Evolutionary conservation across 352 stramenopile genomes (phyloP).

Genomic region (Phytophthora tubulina): DNA sequence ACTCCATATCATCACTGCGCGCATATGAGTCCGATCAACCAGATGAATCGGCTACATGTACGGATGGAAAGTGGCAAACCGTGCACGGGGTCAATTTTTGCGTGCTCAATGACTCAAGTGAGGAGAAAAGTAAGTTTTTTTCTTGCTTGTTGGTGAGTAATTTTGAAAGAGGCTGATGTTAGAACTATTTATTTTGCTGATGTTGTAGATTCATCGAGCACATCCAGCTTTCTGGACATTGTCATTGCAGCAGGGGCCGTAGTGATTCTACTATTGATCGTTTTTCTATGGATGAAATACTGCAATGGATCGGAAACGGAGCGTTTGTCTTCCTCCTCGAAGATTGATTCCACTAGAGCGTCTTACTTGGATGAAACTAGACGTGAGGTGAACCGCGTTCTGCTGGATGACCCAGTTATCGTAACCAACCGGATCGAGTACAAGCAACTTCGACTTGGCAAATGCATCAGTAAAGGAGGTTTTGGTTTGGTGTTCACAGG

Average conservation of each 20-base stretch:
- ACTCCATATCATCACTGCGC: slow-evolving; percentile 22
- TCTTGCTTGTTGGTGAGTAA: not conserved
- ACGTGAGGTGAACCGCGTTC: slow-evolving; percentile 20
- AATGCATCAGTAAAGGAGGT: slow-evolving; percentile 44
- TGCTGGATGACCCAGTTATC: slow-evolving; percentile 40
- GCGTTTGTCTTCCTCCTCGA: slow-evolving; percentile 33
- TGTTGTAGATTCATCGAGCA: slow-evolving; percentile 25
- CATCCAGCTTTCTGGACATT: slow-evolving; percentile 27
- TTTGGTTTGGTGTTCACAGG: slow-evolving; percentile 46
- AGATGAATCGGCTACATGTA: slow-evolving; percentile 27
- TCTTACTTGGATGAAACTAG: slow-evolving; percentile 27
- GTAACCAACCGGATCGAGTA: slow-evolving; percentile 53
- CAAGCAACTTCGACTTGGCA: slow-evolving; percentile 37
- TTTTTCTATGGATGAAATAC: slow-evolving; percentile 39
- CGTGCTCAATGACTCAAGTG: slow-evolving; percentile 28
- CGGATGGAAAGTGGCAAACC: slow-evolving; percentile 34
- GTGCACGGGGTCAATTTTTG: slow-evolving; percentile 44
- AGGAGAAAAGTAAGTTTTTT: slow-evolving; percentile 17
- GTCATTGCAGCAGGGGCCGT: slow-evolving; percentile 23
- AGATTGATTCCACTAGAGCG: slow-evolving; percentile 23
- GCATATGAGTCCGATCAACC: slow-evolving; percentile 43
- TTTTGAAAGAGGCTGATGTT: no score
- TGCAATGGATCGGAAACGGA: slow-evolving; percentile 15
- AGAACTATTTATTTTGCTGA: not conserved
- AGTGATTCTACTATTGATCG: slow-evolving; percentile 25